Evolutionary conservation across 2,329 filamentous ascomycete genomes (phyloP).

Genomic region (Epichloe bromicola): DNA sequence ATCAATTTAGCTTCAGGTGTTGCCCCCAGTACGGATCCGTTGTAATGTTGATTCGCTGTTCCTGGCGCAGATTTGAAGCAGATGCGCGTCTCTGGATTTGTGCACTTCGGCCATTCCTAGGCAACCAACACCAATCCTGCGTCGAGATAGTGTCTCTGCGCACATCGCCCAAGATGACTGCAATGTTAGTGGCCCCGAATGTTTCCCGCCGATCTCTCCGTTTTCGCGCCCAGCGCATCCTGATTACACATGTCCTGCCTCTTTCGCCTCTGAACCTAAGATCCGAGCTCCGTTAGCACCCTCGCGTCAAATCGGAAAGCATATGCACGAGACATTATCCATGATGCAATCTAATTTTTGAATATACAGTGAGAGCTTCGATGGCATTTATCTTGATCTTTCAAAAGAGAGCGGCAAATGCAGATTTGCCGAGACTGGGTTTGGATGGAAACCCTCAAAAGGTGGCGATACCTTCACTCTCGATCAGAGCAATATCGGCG

Average conservation of each 20-base stretch:
- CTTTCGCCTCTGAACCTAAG: not conserved
- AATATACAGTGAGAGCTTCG: conserved; percentile 66
- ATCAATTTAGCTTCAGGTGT: conserved; percentile 1
- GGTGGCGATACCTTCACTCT: conserved; percentile 91
- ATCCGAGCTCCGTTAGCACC: not conserved
- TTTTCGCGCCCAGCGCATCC: not conserved
- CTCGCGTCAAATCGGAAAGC: not conserved
- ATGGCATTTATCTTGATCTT: conserved; percentile 96
- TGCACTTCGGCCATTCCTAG: not conserved
- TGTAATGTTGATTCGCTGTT: too few species aligned
- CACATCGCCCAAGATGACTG: conserved; percentile 20
- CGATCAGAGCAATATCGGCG: conserved; percentile 71
- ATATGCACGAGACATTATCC: not conserved
- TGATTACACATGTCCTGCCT: not conserved
- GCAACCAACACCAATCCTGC: not conserved
- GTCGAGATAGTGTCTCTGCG: not conserved
- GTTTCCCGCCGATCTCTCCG: not conserved
- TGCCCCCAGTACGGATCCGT: not conserved
- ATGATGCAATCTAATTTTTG: not conserved
- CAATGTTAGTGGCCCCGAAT: conserved; percentile 19
- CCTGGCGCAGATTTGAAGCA: not conserved
- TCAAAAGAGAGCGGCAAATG: conserved; percentile 83
- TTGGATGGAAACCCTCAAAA: conserved; percentile 85
- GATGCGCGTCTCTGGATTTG: conserved; percentile 1
- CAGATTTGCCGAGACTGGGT: conserved; percentile 83